Evolutionary conservation across 2,329 filamentous ascomycete species (phyloP).

Genomic region (Ustilaginoidea virens): DNA sequence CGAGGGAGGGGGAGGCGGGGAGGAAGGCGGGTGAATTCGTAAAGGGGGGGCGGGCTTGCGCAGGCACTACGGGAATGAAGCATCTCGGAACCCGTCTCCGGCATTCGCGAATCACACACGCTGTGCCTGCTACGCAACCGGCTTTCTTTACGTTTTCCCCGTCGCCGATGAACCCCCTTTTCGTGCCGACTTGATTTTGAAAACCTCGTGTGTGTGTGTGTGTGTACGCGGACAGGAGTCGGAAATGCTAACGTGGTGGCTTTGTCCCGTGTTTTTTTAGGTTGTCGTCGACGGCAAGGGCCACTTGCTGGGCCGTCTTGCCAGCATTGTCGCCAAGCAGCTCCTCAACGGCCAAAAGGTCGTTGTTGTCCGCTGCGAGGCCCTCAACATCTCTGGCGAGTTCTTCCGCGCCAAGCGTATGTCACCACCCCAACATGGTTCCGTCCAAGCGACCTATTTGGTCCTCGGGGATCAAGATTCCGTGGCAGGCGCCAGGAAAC

Average conservation of each 20-base stretch:
- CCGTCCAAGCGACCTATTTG: too few relatives aligned
- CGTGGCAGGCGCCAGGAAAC: conserved; percentile 14
- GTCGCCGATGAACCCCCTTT: too few relatives aligned
- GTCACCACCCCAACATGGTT: conserved; percentile 27
- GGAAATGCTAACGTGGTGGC: too few relatives aligned
- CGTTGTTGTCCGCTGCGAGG: conserved; percentile 95
- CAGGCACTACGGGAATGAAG: conserved; percentile 2
- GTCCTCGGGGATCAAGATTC: background rate
- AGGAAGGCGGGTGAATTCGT: too few relatives aligned
- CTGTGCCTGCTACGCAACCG: too few relatives aligned
- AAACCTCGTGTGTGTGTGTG: too few relatives aligned
- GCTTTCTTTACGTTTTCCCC: too few relatives aligned
- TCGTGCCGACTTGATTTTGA: too few relatives aligned
- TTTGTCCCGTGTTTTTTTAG: conserved; percentile 27
- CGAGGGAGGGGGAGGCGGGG: conserved; percentile 2
- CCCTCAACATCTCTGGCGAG: conserved; percentile 99
- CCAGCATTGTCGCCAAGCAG: conserved; percentile 97
- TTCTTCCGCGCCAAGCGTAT: conserved; percentile 99
- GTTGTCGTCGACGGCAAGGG: conserved; percentile 99
- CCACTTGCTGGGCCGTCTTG: conserved; percentile 97
- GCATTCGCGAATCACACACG: too few relatives aligned
- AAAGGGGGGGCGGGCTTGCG: too few relatives aligned
- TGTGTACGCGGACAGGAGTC: too few relatives aligned
- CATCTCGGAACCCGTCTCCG: too few relatives aligned
- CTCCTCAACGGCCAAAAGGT: conserved; percentile 99